Percentiles rank a stretch among this genome's conserved stretches.
These are phyloP conservation scores for Yamadazyma endophytica DNA, from an alignment of 805 yeast species.

Conservation along the genomic window DNA sequence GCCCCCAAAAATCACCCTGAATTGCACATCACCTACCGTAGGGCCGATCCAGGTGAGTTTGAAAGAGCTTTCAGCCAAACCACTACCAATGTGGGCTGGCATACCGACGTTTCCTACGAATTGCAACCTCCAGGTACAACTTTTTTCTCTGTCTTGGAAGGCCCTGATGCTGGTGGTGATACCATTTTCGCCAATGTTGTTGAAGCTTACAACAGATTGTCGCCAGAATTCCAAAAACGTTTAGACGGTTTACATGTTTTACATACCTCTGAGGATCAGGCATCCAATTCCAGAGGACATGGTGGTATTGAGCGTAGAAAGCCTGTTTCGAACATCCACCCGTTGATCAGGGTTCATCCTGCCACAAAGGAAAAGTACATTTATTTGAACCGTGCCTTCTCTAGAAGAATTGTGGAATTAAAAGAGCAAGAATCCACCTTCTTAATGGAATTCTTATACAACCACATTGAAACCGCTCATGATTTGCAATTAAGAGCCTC, in stretches of 20 bases:
- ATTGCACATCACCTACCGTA: slow-evolving; percentile 58
- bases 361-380: slow-evolving; percentile 60
- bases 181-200: slow-evolving; percentile 70
- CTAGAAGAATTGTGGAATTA: slow-evolving; percentile 65
- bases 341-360: slow-evolving; percentile 69
- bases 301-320: slow-evolving; percentile 73
- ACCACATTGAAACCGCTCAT: slow-evolving; percentile 47
- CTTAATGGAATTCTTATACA: slow-evolving; percentile 53
- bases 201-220: slow-evolving; percentile 69
- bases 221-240: slow-evolving; percentile 58
- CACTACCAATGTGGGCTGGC: slow-evolving; percentile 50
- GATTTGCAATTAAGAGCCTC: slow-evolving; percentile 67
- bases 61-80: slow-evolving; percentile 30
- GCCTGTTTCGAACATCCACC: slow-evolving; percentile 62
- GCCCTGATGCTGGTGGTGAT: slow-evolving; percentile 66
- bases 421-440: slow-evolving; percentile 68
- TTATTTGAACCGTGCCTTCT: slow-evolving; percentile 57
- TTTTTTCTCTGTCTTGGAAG: slow-evolving; percentile 58
- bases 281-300: slow-evolving; percentile 44
- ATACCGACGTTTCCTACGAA: slow-evolving; percentile 73
- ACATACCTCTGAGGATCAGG: slow-evolving; percentile 72
- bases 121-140: slow-evolving; percentile 71
- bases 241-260: slow-evolving; percentile 60
- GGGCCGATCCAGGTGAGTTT: slow-evolving; percentile 37
- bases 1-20: slow-evolving; percentile 63